Percentiles rank a stretch among this genome's conserved stretches.
These are phyloP conservation scores for Favolaschia claudopus DNA, from an alignment of 768 basidiomycete genomes.

Conservation along the genomic window DNA sequence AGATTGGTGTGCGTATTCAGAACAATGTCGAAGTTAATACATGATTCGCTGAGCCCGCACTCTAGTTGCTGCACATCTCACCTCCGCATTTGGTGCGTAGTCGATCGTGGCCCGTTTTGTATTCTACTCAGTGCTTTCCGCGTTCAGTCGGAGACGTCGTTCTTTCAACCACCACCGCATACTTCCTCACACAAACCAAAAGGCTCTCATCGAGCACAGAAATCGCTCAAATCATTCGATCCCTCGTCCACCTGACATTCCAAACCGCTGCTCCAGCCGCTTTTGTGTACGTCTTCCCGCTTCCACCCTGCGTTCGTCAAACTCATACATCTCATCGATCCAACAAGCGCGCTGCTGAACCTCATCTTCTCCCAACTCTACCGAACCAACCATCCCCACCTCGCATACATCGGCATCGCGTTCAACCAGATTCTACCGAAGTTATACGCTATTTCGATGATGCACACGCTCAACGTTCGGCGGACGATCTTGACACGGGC, in stretches of 20 bases:
- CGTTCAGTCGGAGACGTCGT: conserved; percentile 14
- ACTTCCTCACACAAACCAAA: conserved; percentile 4
- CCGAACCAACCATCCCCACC: neutral
- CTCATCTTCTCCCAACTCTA: conserved; percentile 9
- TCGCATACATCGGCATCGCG: neutral
- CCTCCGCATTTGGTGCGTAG: conserved; percentile 11
- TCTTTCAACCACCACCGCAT: conserved; percentile 4
- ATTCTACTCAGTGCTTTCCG: neutral
- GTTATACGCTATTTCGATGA: conserved; percentile 3
- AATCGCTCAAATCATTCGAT: neutral
- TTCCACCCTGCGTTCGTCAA: neutral
- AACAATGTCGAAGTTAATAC: neutral
- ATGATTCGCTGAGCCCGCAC: neutral
- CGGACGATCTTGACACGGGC: too few species aligned
- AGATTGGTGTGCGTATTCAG: conserved; percentile 11
- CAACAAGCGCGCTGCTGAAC: conserved; percentile 16
- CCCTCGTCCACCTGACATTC: conserved; percentile 12
- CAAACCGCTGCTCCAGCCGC: conserved; percentile 17
- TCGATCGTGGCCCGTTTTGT: neutral
- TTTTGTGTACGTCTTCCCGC: conserved; percentile 2
- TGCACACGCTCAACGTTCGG: conserved; percentile 2
- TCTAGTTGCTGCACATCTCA: conserved; percentile 19
- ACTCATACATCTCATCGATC: neutral
- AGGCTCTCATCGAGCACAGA: neutral
- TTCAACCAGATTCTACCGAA: neutral